Evolutionary conservation across 495 filamentous ascomycete species (phyloP), one percentile per base, ranked within the genome.

Genomic region (Neurospora sublineolata): DNA sequence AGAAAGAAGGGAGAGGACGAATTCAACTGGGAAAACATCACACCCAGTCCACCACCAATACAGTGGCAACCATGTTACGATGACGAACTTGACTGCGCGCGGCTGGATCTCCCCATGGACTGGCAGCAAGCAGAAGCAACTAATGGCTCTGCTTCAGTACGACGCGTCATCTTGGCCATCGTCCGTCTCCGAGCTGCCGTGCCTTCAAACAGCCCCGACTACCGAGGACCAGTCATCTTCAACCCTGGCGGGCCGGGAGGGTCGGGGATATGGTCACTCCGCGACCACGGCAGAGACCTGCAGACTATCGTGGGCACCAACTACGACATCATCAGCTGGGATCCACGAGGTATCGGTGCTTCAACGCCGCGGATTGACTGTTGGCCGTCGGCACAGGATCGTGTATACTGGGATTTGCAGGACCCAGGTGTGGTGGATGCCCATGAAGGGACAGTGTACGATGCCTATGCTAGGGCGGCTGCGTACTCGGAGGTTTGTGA

Each of bases 241-340:
- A 87, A 87, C 74, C 86, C 86, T 20, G 83, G 86, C 30, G 86
- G 86, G 6, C 86, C 86, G 0, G 85, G 86, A 7, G 85, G 83
- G 1, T 83, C 80, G 1, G 86, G 85, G 5, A 79, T 86, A 5
- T 81, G 73, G 58, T 76, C 81, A 3, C 73, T 83, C 6, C 79
- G 75, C 33, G 74, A 78, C 37, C 77, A 78, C 33, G 85, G 83
- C 0, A 67, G 67, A 5, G 69, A 76, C 38, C 73, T 86, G 58
- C 86, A 87, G 71, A 76, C 79, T 10, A 81, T 87, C 40, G 78
- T 85, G 8, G 86, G 85, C 12, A 75, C 69, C 18, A 84, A 85
- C 69, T 72, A 85, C 73, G 83, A 85, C 67, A 80, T 87, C n/a
- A 77, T 87, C 58, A 80, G 81, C 8, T 86, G 85, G 44, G 86